Evolutionary conservation across 805 yeast species (phyloP).

Genomic region (Yarrowia sp.): DNA sequence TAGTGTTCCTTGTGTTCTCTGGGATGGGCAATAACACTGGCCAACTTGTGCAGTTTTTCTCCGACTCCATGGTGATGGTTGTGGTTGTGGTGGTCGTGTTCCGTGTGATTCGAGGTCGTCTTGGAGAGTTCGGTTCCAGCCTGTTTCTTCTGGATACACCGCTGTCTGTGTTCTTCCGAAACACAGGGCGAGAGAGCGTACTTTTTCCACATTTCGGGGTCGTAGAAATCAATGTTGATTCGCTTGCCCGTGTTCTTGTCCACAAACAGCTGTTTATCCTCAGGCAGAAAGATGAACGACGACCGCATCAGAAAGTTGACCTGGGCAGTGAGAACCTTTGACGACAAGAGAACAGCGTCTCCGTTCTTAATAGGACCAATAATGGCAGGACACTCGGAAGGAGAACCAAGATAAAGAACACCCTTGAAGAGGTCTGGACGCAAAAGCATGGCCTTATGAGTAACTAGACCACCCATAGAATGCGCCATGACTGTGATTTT

Average conservation of each 20-base stretch:
- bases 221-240: conserved; percentile 62
- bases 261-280: conserved; percentile 68
- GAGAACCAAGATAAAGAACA: conserved; percentile 76
- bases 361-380: conserved; percentile 82
- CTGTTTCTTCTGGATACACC: conserved; percentile 18
- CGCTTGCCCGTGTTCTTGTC: conserved; percentile 42
- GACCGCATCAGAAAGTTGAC: conserved; percentile 87
- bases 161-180: conserved; percentile 32
- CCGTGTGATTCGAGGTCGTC: not conserved
- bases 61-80: not conserved
- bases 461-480: conserved; percentile 90
- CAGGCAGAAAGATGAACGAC: conserved; percentile 73
- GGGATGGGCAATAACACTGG: not conserved
- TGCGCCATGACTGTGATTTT: conserved; percentile 77
- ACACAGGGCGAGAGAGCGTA: conserved; percentile 75
- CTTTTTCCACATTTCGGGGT: conserved; percentile 75
- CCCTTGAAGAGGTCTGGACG: conserved; percentile 70
- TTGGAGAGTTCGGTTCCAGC: not conserved
- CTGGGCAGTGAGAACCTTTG: conserved; percentile 71
- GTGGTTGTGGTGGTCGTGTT: conserved; percentile 21
- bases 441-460: conserved; percentile 71
- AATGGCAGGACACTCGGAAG: conserved; percentile 78
- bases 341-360: conserved; percentile 72
- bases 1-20: conserved; percentile 17
- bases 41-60: conserved; percentile 1